Base-by-base conservation (phyloP, 768 basidiomycete species). In the Xerocomus potaroensis region DNA sequence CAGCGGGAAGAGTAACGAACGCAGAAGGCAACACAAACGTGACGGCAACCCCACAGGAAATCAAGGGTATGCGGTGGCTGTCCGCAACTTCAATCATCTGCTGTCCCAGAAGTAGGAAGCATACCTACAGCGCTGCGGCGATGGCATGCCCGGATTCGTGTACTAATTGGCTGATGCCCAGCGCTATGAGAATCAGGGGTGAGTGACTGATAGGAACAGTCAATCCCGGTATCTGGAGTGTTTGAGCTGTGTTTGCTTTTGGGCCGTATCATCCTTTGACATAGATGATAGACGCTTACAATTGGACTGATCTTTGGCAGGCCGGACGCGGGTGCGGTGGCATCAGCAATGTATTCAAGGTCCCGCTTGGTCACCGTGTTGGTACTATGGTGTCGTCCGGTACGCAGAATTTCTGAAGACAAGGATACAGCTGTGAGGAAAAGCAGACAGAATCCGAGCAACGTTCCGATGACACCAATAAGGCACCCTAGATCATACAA, bases 111-210 rank as follows among this genome's bases (percentile, higher is more conserved):
- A 4, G 31, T 6, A 15, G 5, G 9, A 9, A 4, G 14, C 18
- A 34, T 18, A 66, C 86, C 59, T 64, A 91, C 87, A 84, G 58
- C 16, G 88, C 84, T 11, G 84, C 91, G 8, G 81, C 70, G 35
- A 91, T 58, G 11, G 83, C 86, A 63, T 94, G 91, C 6, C 91
- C 91, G 0, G 77, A 63, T 67, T 94, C 91, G 54, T 93, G 91
- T 16, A 87, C 60, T n/a, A 83, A 55, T 63, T 91, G 90, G 44
- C 77, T 75, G 8, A 78, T 19, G 37, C 83, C 71, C 14, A 92
- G 72, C 0, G 83, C 75, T 6, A 77, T 26, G 7, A 91, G 54
- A 39, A 92, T 77, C 14, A 82, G 53, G 5, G 85, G 85, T 1
- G 88, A 59, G 58, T 93, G 82, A 21, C 68, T 65, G n/a, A 89